Percentiles rank a stretch among this genome's conserved stretches.
Evolutionary conservation across 768 basidiomycete species (phyloP).

Genomic region (Suillus bovinus): DNA sequence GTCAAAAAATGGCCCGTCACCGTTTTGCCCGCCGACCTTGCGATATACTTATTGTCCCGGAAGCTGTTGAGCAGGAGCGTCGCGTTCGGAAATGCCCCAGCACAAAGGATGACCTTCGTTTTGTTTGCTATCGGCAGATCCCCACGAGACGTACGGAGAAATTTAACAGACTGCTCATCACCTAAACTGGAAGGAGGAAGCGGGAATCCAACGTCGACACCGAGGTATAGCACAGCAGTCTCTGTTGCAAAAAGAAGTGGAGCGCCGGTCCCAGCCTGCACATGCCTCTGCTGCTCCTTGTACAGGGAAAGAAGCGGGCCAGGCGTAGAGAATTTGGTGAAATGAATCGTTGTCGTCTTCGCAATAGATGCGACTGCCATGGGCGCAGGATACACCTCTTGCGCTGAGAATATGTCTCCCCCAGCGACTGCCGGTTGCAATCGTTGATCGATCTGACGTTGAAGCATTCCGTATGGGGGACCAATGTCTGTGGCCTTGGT

Average conservation of each 20-base stretch:
- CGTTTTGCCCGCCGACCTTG: conserved; percentile 10
- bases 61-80: conserved; percentile 22
- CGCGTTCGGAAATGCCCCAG: conserved; percentile 18
- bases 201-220: conserved; percentile 12
- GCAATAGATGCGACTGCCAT: no score
- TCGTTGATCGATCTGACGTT: background rate
- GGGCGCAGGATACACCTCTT: conserved; percentile 4
- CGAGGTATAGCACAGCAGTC: conserved; percentile 14
- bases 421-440: background rate
- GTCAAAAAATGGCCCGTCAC: conserved; percentile 21
- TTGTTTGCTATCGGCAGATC: no score
- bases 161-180: conserved; percentile 7
- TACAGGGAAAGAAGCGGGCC: conserved; percentile 17
- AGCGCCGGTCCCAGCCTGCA: conserved; percentile 11
- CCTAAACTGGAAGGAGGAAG: conserved; percentile 4
- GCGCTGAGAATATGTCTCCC: background rate
- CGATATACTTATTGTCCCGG: conserved; percentile 6
- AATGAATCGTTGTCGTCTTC: conserved; percentile 11
- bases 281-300: conserved; percentile 17
- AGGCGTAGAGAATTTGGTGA: conserved; percentile 21
- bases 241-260: conserved; percentile 19
- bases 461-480: no score
- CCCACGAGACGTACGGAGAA: no score
- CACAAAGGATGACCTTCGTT: no score
- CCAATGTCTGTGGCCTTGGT: no score